A percentile compares a stretch with the other conserved stretches of the same genome.
phyloP scores from a whole-genome alignment of 306 rosid genomes.

The Sophora flavescens region DNA sequence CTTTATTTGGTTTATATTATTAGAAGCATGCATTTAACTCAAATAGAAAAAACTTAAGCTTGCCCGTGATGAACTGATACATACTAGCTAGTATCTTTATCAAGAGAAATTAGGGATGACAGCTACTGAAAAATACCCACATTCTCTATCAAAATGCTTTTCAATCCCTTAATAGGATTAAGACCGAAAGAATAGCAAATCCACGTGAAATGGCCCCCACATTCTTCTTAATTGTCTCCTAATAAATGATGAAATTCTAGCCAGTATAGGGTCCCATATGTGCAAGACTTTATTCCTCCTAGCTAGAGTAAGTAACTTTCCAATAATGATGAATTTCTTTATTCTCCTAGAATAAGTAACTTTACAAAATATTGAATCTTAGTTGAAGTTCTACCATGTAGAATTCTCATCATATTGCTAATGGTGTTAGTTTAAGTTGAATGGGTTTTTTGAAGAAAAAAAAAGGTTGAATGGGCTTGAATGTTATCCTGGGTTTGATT shows the following conservation, averaged over 20 bases:
- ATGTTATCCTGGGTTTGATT: no score
- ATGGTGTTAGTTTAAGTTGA: no score
- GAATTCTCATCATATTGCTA: background rate
- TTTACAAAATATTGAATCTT: conserved; percentile 8
- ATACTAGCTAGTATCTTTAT: background rate
- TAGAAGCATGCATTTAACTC: background rate
- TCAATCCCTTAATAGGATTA: background rate
- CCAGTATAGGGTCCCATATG: conserved; percentile 18
- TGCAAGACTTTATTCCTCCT: conserved; percentile 32
- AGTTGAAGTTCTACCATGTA: background rate
- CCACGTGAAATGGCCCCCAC: conserved; percentile 61
- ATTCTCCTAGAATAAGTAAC: conserved; percentile 14
- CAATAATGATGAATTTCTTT: conserved; percentile 18
- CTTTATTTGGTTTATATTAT: no score
- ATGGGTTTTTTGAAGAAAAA: no score
- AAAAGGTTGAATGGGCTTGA: no score
- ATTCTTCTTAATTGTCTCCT: conserved; percentile 38
- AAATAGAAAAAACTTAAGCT: background rate
- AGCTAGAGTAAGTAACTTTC: conserved; percentile 14
- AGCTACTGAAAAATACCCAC: background rate
- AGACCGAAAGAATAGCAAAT: conserved; percentile 34
- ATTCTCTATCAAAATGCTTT: conserved; percentile 3
- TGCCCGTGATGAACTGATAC: conserved; percentile 18
- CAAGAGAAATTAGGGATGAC: background rate
- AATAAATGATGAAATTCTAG: conserved; percentile 41